Base-by-base conservation (phyloP, 805 yeast species). In the Hanseniaspora guilliermondii region DNA sequence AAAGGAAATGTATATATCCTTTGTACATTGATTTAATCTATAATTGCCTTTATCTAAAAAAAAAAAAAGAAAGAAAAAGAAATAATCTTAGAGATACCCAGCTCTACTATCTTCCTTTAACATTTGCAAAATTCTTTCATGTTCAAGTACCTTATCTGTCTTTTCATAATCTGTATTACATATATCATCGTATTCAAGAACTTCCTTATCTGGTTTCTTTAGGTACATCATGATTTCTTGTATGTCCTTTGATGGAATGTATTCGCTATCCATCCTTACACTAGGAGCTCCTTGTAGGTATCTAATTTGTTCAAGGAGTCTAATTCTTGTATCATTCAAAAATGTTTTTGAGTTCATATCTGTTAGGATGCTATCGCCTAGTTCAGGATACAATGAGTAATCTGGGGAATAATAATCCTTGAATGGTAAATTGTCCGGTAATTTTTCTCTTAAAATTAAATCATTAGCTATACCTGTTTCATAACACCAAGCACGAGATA, bases 401-500 rank as follows among this genome's bases (percentile, higher is more conserved):
- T 93, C 97, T 0, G 97, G 97, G 36, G 86, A 89, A 72, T 86
- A 88, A 75, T 85, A 83, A 56, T 80, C 78, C 63, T 83, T 78
- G 56, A 87, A 85, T 2, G 96, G 95, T 53, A 87, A 68, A 36
- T 73, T 74, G 36, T 77, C 77, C 0, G 96, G 96, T 35, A 89
- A 70, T 60, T 79, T 83, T n/a, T 82, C 70, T 25, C 87, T 85
- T 61, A 91, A 71, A 47, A 82, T 75, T 14, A 83, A 87, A 61
- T 86, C 83, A 60, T 93, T 83, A 64, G 91, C 75, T 27, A 93
- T 75, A 36, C 96, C 91, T 0, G 96, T 82, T 69, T 93, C 98
- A 64, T 76, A 89, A 2, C 96, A 79, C 97, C 98, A 91, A 12
- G 95, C 78, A 60, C 98, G 75, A 5, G 97, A 87, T 48, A 93